A percentile compares a stretch with the other conserved stretches of the same genome.
phyloP scores from a whole-genome alignment of 208 protist species.

The Trichomonas vaginalis region DNA sequence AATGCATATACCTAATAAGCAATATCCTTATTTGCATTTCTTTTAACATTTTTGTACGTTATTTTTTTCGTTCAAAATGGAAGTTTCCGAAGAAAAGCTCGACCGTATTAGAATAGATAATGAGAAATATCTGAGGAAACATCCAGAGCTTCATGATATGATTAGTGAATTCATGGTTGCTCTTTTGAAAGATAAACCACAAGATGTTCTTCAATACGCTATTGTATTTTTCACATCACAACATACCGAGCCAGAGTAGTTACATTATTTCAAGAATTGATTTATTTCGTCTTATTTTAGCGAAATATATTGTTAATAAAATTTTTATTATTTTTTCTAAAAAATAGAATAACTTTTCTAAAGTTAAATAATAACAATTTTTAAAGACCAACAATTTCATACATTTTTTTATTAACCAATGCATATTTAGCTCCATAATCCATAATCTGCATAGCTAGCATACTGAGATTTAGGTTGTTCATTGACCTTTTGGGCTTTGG shows the following conservation, averaged over 20 bases:
- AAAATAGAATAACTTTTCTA: background rate
- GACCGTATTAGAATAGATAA: constrained; percentile 2
- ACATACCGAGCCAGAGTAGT: background rate
- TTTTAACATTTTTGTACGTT: background rate
- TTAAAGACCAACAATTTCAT: too few relatives aligned
- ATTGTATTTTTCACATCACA: constrained; percentile 2
- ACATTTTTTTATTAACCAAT: too few relatives aligned
- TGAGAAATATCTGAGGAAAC: background rate
- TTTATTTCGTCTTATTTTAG: background rate
- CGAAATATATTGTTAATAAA: background rate
- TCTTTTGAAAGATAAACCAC: constrained; percentile 5
- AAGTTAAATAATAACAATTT: too few relatives aligned
- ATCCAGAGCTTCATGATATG: background rate
- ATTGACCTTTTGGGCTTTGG: background rate
- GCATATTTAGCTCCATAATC: background rate
- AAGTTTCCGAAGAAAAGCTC: background rate
- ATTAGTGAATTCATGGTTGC: background rate
- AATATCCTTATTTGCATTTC: too few relatives aligned
- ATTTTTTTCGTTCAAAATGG: background rate
- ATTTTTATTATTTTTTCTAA: background rate
- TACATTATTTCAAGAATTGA: background rate
- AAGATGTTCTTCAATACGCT: background rate
- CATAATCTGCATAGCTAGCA: background rate
- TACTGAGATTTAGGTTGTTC: background rate
- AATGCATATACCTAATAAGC: too few relatives aligned